Percentiles rank a stretch among this genome's conserved stretches.
Conservation (phyloP, 345 rosid genomes). For the Salix koriyanagi region DNA sequence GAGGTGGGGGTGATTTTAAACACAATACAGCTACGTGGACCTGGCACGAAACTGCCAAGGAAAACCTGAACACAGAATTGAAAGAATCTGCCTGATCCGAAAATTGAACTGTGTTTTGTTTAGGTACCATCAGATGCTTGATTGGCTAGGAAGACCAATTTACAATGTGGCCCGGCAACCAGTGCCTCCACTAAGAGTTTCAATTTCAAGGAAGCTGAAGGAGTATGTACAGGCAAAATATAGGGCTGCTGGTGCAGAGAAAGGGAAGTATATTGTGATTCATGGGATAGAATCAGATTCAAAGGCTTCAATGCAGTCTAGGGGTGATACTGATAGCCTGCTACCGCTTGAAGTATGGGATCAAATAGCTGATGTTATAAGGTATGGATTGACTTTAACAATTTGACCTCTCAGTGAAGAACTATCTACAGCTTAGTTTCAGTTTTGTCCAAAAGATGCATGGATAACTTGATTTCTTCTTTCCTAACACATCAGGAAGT, state of each 20-base stretch:
- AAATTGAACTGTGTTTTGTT: slow-evolving; percentile 10
- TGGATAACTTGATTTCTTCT: no score
- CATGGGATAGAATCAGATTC: slow-evolving; percentile 96
- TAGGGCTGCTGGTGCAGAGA: slow-evolving; percentile 59
- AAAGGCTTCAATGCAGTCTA: slow-evolving; percentile 87
- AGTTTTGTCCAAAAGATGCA: no score
- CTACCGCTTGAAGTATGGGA: slow-evolving; percentile 71
- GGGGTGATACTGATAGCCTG: slow-evolving; percentile 79
- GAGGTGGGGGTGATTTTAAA: no score
- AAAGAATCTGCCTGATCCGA: no score
- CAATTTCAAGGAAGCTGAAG: slow-evolving; percentile 76
- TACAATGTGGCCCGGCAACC: slow-evolving; percentile 72
- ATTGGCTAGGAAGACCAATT: slow-evolving; percentile 80
- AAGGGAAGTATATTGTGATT: slow-evolving; percentile 77
- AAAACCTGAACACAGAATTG: no score
- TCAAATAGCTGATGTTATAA: slow-evolving; percentile 45
- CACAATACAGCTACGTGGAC: no score
- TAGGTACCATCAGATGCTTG: slow-evolving; percentile 84
- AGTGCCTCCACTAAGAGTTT: slow-evolving; percentile 61
- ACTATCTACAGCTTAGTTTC: no score
- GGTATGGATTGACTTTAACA: slow-evolving; percentile 32
- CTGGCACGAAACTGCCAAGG: no score
- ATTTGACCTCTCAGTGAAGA: no score
- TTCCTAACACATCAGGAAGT: not conserved
- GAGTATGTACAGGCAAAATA: slow-evolving; percentile 70